phyloP scores from a whole-genome alignment of 2,329 filamentous ascomycete species.

The Thermothelomyces thermophilus region DNA sequence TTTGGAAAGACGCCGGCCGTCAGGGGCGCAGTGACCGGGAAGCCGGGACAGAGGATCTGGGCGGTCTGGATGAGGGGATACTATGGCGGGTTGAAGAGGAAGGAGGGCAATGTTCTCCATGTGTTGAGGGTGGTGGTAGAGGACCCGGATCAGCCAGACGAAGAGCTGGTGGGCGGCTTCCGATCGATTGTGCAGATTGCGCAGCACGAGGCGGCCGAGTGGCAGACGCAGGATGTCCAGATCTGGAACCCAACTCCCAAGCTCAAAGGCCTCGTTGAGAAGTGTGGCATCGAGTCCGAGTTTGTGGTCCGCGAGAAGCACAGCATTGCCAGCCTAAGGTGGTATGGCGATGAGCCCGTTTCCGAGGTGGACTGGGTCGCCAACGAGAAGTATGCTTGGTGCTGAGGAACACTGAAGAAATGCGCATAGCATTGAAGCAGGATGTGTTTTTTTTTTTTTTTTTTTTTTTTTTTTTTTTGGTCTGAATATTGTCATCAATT shows the following conservation, averaged over 20 bases:
- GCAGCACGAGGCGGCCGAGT: constrained; percentile 62
- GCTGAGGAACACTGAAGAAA: constrained; percentile 41
- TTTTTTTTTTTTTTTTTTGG: background rate
- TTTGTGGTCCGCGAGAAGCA: constrained; percentile 53
- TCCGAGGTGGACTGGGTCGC: constrained; percentile 62
- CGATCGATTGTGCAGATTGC: constrained; percentile 60
- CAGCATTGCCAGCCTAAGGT: constrained; percentile 66
- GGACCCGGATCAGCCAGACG: constrained; percentile 37
- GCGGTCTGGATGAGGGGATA: constrained; percentile 65
- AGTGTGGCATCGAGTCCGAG: constrained; percentile 42
- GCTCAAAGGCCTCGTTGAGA: constrained; percentile 41
- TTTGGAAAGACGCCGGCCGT: constrained; percentile 50
- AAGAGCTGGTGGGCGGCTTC: constrained; percentile 47
- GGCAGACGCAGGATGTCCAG: constrained; percentile 64
- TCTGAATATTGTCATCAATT: too few relatives aligned
- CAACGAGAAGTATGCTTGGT: constrained; percentile 77
- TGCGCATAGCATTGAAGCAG: background rate
- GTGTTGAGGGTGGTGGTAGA: constrained; percentile 65
- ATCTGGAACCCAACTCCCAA: constrained; percentile 73
- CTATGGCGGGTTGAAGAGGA: constrained; percentile 46
- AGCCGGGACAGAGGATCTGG: constrained; percentile 57
- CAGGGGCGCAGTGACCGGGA: constrained; percentile 62
- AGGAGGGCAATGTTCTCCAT: constrained; percentile 60
- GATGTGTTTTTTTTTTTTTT: background rate
- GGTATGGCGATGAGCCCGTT: constrained; percentile 53